Base-by-base conservation (phyloP, 345 rosid genomes). In the Heritiera littoralis region DNA sequence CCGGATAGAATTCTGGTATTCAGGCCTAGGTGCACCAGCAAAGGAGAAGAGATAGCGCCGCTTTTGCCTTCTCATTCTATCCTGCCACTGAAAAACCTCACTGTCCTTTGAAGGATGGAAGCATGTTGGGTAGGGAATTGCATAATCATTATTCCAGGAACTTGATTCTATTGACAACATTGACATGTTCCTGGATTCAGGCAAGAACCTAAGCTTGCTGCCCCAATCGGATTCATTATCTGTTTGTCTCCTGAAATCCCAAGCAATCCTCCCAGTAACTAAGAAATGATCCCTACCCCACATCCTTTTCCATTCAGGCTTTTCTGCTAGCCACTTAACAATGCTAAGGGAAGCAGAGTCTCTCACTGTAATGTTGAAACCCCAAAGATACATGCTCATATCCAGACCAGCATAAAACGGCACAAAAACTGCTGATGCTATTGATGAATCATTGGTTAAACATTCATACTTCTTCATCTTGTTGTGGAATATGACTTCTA, bases 371-470 rank as follows among this genome's bases (percentile, higher is more conserved):
- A 82, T 76, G 80, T 86, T 87, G 59, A 78, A 83, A 61, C 86
- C 89, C 89, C 90, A 90, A 2, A 92, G 87, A 61, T 81, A 84
- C 72, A 84, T 83, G 71, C 95, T 83, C 56, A 92, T 82, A 72
- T 92, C 95, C 35, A 92, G 86, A 45, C 95, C 95, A 7, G 90
- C 90, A 76, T 92, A 92, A 70, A 87, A 90, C 0, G 95, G 95
- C 1, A 92, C 81, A 23, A 80, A 92, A 5, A 92, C 49, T 5
- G 91, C 92, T 0, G 93, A 92, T 1, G 95, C 91, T 9, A 80
- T 60, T 5, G 92, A 86, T 0, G 95, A 90, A 71, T 92, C 83
- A 43, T 82, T 41, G 0, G 93, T 92, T 60, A 89, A 81, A 71
- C 95, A 92, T 8, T 80, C 59, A 81, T 92, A 92, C 9, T 74